These are phyloP conservation scores for Yamadazyma kitorensis DNA, from an alignment of 805 yeast species.

Conservation along the genomic window DNA sequence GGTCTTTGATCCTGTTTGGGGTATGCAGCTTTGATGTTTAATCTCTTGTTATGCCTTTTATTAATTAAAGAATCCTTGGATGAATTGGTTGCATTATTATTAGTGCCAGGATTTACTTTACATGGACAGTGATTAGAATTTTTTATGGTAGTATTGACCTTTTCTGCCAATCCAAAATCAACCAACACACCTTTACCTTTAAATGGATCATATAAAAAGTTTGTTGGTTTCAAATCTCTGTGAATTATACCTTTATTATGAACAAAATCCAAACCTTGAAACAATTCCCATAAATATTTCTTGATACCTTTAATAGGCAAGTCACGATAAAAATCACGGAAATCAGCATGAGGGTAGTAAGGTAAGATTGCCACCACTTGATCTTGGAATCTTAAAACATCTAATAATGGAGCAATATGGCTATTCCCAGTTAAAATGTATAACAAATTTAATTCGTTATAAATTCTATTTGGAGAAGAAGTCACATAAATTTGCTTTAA, in stretches of 20 bases:
- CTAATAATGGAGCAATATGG: slow-evolving; percentile 84
- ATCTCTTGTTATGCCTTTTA: slow-evolving; percentile 19
- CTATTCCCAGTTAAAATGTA: slow-evolving; percentile 65
- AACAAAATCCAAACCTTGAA: slow-evolving; percentile 71
- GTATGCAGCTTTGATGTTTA: slow-evolving; percentile 51
- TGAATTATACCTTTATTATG: slow-evolving; percentile 40
- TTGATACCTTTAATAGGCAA: slow-evolving; percentile 77
- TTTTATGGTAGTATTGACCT: slow-evolving; percentile 16
- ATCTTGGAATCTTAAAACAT: slow-evolving; percentile 82
- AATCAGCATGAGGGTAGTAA: slow-evolving; percentile 86
- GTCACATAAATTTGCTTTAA: slow-evolving; percentile 92
- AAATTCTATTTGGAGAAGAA: slow-evolving; percentile 87
- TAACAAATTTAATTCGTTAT: slow-evolving; percentile 79
- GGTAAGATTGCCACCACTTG: slow-evolving; percentile 94
- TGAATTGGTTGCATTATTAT: slow-evolving; percentile 1
- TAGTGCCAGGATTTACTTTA: slow-evolving; percentile 26
- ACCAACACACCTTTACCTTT: slow-evolving; percentile 76
- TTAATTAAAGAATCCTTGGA: slow-evolving; percentile 9
- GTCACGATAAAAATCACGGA: slow-evolving; percentile 80
- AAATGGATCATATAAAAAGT: slow-evolving; percentile 66
- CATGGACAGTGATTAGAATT: slow-evolving; percentile 55
- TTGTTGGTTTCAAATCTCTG: slow-evolving; percentile 52
- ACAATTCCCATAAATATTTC: slow-evolving; percentile 73
- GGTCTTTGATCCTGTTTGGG: slow-evolving; percentile 86
- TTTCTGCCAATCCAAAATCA: slow-evolving; percentile 91